Conservation (phyloP, 768 basidiomycete species). For the Leucosporidium creatinivorum region DNA sequence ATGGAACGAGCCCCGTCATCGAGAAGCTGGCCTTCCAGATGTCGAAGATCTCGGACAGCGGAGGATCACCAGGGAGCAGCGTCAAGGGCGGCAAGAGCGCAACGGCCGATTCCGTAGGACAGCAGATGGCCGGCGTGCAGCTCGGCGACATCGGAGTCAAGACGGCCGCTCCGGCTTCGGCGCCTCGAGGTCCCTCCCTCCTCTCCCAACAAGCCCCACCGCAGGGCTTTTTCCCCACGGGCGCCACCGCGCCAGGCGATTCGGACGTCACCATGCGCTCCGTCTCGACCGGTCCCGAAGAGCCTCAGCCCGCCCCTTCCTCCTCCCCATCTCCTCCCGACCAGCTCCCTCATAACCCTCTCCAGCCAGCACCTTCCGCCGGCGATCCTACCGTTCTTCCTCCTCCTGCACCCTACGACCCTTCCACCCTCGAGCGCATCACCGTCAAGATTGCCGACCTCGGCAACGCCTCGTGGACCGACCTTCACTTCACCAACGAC, state of each 20-base stretch:
- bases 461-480: conserved; percentile 69
- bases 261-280: conserved; percentile 33
- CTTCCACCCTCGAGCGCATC: conserved; percentile 55
- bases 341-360: conserved; percentile 39
- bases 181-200: conserved; percentile 35
- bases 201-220: conserved; percentile 38
- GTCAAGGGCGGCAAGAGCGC: conserved; percentile 29
- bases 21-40: conserved; percentile 89
- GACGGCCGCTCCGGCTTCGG: conserved; percentile 33
- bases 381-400: conserved; percentile 46
- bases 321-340: conserved; percentile 39
- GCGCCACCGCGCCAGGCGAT: conserved; percentile 6
- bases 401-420: conserved; percentile 41
- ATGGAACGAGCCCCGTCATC: conserved; percentile 63
- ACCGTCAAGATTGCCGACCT: conserved; percentile 99
- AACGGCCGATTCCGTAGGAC: conserved; percentile 52
- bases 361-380: conserved; percentile 41
- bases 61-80: conserved; percentile 42
- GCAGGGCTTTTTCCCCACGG: conserved; percentile 28
- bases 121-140: conserved; percentile 46
- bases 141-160: conserved; percentile 36
- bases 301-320: conserved; percentile 28
- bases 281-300: conserved; percentile 1
- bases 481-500: conserved; percentile 97
- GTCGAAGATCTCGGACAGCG: conserved; percentile 65